Percentiles rank a stretch among this genome's conserved stretches.
Evolutionary conservation across 1,284 basidiomycete genomes (phyloP).

Genomic region (Spongispora temasekensis): DNA sequence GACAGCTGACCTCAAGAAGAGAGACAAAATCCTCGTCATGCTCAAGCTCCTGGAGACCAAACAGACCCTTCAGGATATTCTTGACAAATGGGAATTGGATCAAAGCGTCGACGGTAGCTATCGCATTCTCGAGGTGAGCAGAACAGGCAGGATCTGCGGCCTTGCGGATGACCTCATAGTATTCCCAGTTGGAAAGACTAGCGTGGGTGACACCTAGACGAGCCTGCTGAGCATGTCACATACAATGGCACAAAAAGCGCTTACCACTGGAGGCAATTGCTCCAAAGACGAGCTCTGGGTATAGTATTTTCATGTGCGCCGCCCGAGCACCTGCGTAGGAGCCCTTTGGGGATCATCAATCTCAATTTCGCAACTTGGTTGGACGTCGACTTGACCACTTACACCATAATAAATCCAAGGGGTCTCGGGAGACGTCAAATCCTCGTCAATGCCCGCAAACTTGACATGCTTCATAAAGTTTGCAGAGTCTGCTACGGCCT

Average conservation of each 20-base stretch:
- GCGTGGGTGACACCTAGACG: conserved; percentile 71
- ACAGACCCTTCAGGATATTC: conserved; percentile 62
- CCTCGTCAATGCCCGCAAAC: conserved; percentile 70
- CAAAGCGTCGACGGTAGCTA: conserved; percentile 64
- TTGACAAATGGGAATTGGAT: conserved; percentile 50
- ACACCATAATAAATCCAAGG: conserved; percentile 97
- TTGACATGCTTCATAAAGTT: conserved; percentile 85
- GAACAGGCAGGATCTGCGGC: conserved; percentile 77
- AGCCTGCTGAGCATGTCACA: not conserved
- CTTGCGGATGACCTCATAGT: conserved; percentile 83
- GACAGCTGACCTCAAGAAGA: conserved; percentile 55
- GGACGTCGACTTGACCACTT: conserved; percentile 21
- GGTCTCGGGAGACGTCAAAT: conserved; percentile 66
- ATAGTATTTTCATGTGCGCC: conserved; percentile 88
- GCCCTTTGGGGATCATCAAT: conserved; percentile 47
- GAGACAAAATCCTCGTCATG: conserved; percentile 82
- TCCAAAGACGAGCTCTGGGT: conserved; percentile 88
- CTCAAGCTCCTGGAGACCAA: conserved; percentile 67
- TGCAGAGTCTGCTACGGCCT: conserved; percentile 90
- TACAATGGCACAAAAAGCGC: conserved; percentile 23
- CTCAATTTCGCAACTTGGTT: not conserved
- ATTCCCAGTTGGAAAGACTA: conserved; percentile 75
- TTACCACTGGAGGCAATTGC: conserved; percentile 87
- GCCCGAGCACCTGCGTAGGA: conserved; percentile 93
- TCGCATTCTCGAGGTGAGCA: conserved; percentile 62